These are phyloP conservation scores for Kodamaea sp. DNA, from an alignment of 1,139 yeast species.

Conservation along the genomic window DNA sequence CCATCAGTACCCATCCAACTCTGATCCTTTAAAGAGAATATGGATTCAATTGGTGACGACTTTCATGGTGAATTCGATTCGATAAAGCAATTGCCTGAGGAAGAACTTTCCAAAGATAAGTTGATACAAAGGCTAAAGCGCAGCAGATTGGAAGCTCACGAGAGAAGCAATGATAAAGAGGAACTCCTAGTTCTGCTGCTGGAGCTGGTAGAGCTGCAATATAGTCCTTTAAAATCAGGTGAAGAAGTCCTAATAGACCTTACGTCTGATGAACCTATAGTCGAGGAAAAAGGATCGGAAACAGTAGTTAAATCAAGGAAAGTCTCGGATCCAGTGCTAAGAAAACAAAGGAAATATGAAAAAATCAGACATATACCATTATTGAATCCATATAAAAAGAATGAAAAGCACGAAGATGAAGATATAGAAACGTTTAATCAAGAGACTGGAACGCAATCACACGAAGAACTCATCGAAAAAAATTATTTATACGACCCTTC, in stretches of 20 bases:
- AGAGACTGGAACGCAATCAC: no score
- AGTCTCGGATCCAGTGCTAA: not conserved
- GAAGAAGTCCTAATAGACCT: not conserved
- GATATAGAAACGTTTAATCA: no score
- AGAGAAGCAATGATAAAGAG: not conserved
- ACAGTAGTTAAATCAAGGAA: not conserved
- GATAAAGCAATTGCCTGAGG: constrained; percentile 21
- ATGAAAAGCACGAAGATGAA: not conserved
- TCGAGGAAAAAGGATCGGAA: not conserved
- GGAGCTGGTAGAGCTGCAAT: not conserved
- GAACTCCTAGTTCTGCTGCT: not conserved
- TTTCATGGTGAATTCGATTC: constrained; percentile 32
- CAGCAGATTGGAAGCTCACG: not conserved
- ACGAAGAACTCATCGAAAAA: no score
- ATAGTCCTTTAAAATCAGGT: not conserved
- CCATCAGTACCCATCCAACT: not conserved
- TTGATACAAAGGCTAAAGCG: constrained; percentile 16
- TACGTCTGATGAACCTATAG: not conserved
- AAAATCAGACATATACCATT: not conserved
- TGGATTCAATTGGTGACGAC: constrained; percentile 14
- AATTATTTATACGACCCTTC: no score
- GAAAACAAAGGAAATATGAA: constrained; percentile 1
- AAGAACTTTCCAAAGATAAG: constrained; percentile 19
- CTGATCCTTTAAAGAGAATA: not conserved
- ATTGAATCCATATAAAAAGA: not conserved